Evolutionary conservation across 768 basidiomycete genomes (phyloP).

Genomic region (Terana coerulea): DNA sequence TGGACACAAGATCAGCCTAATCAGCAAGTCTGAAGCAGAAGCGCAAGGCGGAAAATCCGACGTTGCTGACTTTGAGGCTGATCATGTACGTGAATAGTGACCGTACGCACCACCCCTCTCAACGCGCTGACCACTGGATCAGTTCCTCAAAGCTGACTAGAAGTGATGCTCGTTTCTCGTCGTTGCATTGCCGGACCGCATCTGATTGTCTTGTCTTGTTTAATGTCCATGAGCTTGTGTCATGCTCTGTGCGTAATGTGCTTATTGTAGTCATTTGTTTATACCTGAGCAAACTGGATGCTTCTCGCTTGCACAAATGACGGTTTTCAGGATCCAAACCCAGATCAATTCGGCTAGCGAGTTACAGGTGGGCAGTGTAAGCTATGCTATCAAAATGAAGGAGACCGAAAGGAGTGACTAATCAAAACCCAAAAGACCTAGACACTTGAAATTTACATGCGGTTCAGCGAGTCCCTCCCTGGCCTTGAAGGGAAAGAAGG

Average conservation of each 20-base stretch:
- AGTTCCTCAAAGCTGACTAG: background rate
- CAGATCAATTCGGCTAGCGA: constrained; percentile 6
- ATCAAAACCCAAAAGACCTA: background rate
- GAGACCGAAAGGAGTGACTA: no score
- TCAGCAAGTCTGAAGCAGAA: constrained; percentile 58
- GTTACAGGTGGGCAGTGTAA: no score
- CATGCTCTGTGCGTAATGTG: background rate
- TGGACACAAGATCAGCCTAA: constrained; percentile 57
- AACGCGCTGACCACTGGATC: background rate
- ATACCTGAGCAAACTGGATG: background rate
- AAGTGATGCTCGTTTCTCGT: background rate
- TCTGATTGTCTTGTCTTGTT: no score
- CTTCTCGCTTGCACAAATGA: background rate
- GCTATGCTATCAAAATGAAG: no score
- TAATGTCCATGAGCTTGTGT: no score
- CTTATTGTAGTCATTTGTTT: background rate
- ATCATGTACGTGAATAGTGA: constrained; percentile 38
- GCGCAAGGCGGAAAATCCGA: constrained; percentile 53
- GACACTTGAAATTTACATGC: background rate
- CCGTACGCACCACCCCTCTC: background rate
- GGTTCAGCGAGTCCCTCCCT: background rate
- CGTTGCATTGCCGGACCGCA: background rate
- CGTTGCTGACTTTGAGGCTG: constrained; percentile 51
- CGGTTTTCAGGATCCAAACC: constrained; percentile 3
- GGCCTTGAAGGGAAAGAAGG: constrained; percentile 2